phyloP scores from a whole-genome alignment of 441 rosid species.

The California macrophylla region DNA sequence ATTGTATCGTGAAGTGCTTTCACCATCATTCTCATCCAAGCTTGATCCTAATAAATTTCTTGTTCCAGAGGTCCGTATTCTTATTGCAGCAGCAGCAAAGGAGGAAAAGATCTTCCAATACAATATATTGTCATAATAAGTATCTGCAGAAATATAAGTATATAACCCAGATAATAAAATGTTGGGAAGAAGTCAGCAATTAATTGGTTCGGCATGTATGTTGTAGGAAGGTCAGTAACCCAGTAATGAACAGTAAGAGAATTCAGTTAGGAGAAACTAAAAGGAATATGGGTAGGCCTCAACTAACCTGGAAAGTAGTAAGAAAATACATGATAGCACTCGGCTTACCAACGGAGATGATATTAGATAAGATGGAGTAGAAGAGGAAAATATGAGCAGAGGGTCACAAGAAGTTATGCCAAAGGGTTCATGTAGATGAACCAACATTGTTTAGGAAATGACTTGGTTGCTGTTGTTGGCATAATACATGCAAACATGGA shows the following conservation, averaged over 20 bases:
- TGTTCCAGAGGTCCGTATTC: conserved; percentile 47
- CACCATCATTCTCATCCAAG: conserved; percentile 29
- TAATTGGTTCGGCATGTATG: not conserved
- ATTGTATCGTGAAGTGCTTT: conserved; percentile 42
- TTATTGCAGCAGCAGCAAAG: conserved; percentile 57
- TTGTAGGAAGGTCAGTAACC: not conserved
- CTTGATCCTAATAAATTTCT: conserved; percentile 24
- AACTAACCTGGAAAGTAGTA: no score
- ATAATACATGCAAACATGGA: no score
- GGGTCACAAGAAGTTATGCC: no score
- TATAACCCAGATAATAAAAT: not conserved
- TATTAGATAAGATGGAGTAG: no score
- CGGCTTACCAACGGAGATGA: no score
- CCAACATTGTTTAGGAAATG: no score
- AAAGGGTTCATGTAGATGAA: no score
- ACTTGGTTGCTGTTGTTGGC: no score
- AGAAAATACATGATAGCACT: not conserved
- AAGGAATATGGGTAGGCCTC: not conserved
- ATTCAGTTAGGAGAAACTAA: not conserved
- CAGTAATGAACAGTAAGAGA: not conserved
- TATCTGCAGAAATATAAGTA: not conserved
- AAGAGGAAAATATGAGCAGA: no score
- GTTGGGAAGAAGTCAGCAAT: not conserved
- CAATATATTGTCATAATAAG: conserved; percentile 16
- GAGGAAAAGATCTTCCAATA: conserved; percentile 56